These are phyloP conservation scores for Rosa lucieae DNA, from an alignment of 306 rosid species.

Conservation along the genomic window DNA sequence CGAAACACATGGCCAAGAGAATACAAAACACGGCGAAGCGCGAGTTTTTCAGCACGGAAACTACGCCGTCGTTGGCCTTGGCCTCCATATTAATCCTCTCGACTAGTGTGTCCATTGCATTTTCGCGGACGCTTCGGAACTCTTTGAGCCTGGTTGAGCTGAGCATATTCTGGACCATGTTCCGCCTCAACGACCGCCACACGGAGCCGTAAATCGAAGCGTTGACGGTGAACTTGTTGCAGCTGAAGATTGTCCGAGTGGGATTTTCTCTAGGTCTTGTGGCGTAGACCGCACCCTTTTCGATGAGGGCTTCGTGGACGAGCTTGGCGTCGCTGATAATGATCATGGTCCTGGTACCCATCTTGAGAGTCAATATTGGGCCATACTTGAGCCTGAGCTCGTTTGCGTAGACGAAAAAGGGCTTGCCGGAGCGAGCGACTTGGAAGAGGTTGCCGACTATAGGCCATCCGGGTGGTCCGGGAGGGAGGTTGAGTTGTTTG, in stretches of 20 bases:
- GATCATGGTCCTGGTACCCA: conserved; percentile 80
- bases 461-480: conserved; percentile 97
- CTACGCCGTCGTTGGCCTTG: conserved; percentile 49
- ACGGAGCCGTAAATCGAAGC: conserved; percentile 74
- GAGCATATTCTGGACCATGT: conserved; percentile 99
- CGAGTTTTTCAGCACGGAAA: conserved; percentile 66
- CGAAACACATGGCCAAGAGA: conserved; percentile 84
- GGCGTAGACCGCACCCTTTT: conserved; percentile 59
- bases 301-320: conserved; percentile 71
- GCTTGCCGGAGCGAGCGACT: conserved; percentile 63
- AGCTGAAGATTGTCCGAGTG: conserved; percentile 75
- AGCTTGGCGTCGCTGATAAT: conserved; percentile 59
- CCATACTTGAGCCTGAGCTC: conserved; percentile 48
- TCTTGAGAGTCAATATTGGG: conserved; percentile 72
- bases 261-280: conserved; percentile 76
- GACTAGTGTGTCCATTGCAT: conserved; percentile 70
- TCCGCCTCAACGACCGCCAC: conserved; percentile 77
- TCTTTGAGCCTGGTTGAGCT: conserved; percentile 65
- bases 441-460: conserved; percentile 89
- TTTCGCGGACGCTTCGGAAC: conserved; percentile 55
- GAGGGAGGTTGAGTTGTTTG: conserved; percentile 59
- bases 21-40: conserved; percentile 79
- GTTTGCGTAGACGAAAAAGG: conserved; percentile 56
- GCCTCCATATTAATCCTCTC: conserved; percentile 58
- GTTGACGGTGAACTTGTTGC: conserved; percentile 79